phyloP scores from a whole-genome alignment of 108 stramenopile species.

The Mediolabrus comicus region DNA sequence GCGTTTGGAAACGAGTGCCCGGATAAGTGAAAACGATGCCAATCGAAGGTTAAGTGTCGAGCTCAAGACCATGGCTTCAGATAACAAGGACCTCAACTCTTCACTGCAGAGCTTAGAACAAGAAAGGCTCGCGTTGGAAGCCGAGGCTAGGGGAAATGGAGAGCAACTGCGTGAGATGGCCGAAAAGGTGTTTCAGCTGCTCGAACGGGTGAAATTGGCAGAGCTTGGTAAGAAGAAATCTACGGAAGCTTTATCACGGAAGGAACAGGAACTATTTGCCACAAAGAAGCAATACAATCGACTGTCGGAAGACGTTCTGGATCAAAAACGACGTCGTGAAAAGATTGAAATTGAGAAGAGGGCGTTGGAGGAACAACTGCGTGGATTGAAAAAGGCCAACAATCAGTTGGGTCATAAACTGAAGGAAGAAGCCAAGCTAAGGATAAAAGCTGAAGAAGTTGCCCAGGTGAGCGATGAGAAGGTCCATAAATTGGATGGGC shows the following conservation, averaged over 20 bases:
- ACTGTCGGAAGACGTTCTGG: conserved; percentile 66
- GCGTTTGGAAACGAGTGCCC: conserved; percentile 71
- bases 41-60: conserved; percentile 64
- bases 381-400: conserved; percentile 77
- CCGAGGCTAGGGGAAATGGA: conserved; percentile 75
- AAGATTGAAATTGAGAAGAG: conserved; percentile 68
- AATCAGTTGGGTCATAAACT: conserved; percentile 59
- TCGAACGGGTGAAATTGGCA: conserved; percentile 83
- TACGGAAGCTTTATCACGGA: conserved; percentile 73
- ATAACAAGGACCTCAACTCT: conserved; percentile 52
- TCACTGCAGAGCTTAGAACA: conserved; percentile 57
- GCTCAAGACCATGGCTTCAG: conserved; percentile 47
- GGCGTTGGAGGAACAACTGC: conserved; percentile 67
- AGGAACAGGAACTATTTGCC: conserved; percentile 75
- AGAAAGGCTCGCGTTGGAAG: conserved; percentile 79
- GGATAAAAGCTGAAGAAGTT: conserved; percentile 66
- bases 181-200: conserved; percentile 85
- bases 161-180: conserved; percentile 87
- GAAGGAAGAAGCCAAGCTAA: conserved; percentile 69
- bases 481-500: conserved; percentile 61
- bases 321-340: conserved; percentile 67
- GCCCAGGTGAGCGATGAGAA: conserved; percentile 71
- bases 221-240: conserved; percentile 85
- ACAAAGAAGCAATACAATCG: conserved; percentile 69
- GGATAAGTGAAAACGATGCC: conserved; percentile 61